Conservation (phyloP, 2,329 filamentous ascomycete species). For the Paracoccidioides lutzii region DNA sequence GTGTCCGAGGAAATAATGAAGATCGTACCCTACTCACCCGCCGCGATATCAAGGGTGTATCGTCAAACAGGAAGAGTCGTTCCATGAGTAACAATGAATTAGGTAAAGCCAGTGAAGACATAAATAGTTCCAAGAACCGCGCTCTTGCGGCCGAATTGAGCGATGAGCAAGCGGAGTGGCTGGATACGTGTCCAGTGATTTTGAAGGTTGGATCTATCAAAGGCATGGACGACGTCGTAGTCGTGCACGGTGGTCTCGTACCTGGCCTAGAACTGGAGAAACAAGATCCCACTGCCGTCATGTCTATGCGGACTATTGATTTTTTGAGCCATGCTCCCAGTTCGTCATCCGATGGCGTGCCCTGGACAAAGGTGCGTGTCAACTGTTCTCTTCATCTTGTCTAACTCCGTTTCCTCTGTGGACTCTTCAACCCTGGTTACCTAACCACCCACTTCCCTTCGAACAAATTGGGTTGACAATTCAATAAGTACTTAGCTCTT, state of each 20-base stretch:
- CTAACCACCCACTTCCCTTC: neutral
- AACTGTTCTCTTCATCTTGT: neutral
- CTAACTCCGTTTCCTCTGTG: neutral
- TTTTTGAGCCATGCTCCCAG: conserved; percentile 48
- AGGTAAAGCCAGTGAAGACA: conserved; percentile 17
- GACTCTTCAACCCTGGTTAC: neutral
- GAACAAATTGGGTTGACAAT: neutral
- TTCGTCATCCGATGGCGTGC: conserved; percentile 40
- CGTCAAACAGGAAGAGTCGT: neutral
- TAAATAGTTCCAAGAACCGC: conserved; percentile 30
- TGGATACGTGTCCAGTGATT: conserved; percentile 63
- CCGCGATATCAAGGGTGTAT: conserved; percentile 26
- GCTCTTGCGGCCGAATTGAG: conserved; percentile 46
- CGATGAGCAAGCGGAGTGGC: conserved; percentile 53
- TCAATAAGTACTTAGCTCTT: conserved; percentile 29
- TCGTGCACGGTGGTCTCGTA: conserved; percentile 77
- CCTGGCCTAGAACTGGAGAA: conserved; percentile 56
- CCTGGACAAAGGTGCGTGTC: conserved; percentile 48
- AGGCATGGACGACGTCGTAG: conserved; percentile 50
- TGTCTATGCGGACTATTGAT: conserved; percentile 82
- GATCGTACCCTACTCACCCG: conserved; percentile 65
- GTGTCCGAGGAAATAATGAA: conserved; percentile 86
- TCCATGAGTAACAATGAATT: neutral
- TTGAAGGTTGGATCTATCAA: conserved; percentile 54
- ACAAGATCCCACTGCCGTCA: conserved; percentile 67